Evolutionary conservation across 345 rosid genomes (phyloP).

Genomic region (Lepidium africanum): DNA sequence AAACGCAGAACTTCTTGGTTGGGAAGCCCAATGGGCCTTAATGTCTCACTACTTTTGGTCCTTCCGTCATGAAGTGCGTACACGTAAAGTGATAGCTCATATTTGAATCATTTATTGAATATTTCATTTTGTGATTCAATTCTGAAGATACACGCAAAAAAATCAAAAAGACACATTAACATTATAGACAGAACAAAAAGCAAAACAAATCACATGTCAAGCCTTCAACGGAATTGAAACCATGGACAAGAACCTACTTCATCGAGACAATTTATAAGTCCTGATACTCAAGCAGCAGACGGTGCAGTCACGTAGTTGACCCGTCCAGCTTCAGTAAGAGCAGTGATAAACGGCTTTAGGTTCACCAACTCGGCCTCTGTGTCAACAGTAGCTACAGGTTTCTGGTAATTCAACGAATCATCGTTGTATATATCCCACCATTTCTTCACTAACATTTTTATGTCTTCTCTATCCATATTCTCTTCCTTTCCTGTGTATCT

Average conservation of each 20-base stretch:
- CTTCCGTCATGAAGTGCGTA: neutral
- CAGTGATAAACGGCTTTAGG: constrained; percentile 41
- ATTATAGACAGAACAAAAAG: neutral
- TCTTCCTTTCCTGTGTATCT: constrained; percentile 77
- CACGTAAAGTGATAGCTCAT: no score
- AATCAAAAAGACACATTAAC: neutral
- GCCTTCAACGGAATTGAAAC: neutral
- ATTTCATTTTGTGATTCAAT: neutral
- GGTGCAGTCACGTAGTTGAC: constrained; percentile 57
- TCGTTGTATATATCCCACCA: constrained; percentile 88
- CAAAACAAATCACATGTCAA: neutral
- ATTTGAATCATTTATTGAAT: no score
- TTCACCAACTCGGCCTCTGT: constrained; percentile 20
- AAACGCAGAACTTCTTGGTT: neutral
- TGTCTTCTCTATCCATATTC: constrained; percentile 76
- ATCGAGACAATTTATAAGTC: neutral
- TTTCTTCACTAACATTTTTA: constrained; percentile 58
- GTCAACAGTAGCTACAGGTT: neutral
- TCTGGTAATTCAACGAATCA: constrained; percentile 47
- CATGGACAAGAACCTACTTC: neutral
- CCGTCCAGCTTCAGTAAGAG: constrained; percentile 48
- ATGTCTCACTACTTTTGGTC: neutral
- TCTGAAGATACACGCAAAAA: neutral
- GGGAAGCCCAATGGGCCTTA: no score
- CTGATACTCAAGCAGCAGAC: constrained; percentile 53